Percentiles rank a stretch among this genome's conserved stretches.
Conservation (phyloP, 345 rosid genomes). For the Populus ilicifolia region DNA sequence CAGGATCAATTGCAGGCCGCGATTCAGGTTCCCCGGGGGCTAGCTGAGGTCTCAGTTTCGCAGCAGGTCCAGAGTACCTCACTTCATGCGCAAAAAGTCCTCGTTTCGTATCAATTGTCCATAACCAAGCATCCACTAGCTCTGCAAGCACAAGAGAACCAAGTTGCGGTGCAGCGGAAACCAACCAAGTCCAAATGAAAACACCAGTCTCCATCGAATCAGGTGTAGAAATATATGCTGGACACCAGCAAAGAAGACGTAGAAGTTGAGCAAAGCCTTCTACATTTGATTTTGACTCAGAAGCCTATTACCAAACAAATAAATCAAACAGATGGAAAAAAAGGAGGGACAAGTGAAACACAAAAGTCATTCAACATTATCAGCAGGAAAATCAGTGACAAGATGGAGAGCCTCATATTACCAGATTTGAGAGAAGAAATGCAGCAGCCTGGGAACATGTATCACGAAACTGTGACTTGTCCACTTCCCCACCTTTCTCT, state of each 20-base stretch:
- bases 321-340: conserved; percentile 14
- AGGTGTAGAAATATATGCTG: conserved; percentile 88
- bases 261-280: conserved; percentile 93
- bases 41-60: conserved; percentile 93
- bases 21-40: conserved; percentile 88
- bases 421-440: conserved; percentile 90
- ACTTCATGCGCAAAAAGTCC: conserved; percentile 95
- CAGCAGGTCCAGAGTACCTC: conserved; percentile 80
- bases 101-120: conserved; percentile 96
- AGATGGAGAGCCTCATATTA: conserved; percentile 28
- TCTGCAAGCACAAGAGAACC: conserved; percentile 95
- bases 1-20: conserved; percentile 65
- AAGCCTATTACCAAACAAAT: conserved; percentile 45
- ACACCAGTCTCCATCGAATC: conserved; percentile 98
- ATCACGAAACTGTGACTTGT: conserved; percentile 81
- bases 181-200: conserved; percentile 98
- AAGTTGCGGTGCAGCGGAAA: conserved; percentile 92
- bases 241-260: conserved; percentile 99
- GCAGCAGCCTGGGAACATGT: conserved; percentile 97
- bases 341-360: conserved; percentile 5
- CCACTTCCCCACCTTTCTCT: conserved; percentile 89
- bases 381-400: neutral
- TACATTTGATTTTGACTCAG: conserved; percentile 66
- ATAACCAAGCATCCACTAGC: conserved; percentile 99
- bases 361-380: conserved; percentile 3